Conservation (phyloP, 352 stramenopile genomes). For the Phytophthora boehmeriae region DNA sequence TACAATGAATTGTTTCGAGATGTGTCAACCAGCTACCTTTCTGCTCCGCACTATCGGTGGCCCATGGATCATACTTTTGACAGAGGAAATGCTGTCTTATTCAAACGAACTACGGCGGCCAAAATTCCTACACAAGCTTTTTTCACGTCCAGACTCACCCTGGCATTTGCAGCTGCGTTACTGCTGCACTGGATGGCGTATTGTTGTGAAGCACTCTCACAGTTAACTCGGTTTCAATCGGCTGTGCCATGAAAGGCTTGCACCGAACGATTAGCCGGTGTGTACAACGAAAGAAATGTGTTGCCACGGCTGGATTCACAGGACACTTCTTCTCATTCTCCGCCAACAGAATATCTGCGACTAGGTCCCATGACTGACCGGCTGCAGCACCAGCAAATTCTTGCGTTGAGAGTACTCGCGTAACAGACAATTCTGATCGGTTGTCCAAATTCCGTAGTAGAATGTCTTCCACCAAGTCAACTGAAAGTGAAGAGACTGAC, state of each 20-base stretch:
- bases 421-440: constrained; percentile 18
- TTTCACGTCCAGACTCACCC: constrained; percentile 1
- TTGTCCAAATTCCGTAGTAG: constrained; percentile 22
- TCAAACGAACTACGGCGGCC: no score
- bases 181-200: constrained; percentile 9
- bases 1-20: constrained; percentile 11
- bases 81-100: no score
- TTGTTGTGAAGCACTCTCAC: constrained; percentile 34
- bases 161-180: constrained; percentile 21
- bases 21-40: no score
- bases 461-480: constrained; percentile 37
- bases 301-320: constrained; percentile 24
- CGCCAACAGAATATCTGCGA: constrained; percentile 19
- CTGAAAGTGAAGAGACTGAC: constrained; percentile 22
- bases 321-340: constrained; percentile 26
- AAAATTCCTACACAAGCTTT: not conserved
- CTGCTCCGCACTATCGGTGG: no score
- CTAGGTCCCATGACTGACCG: constrained; percentile 16
- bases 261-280: constrained; percentile 38
- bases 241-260: constrained; percentile 30
- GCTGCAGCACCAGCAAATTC: constrained; percentile 13
- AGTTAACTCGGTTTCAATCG: constrained; percentile 26
- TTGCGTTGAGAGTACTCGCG: constrained; percentile 30
- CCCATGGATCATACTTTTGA: no score
- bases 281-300: constrained; percentile 37